Conservation (phyloP, 2,329 filamentous ascomycete genomes). For the Fusarium phyllophilum region DNA sequence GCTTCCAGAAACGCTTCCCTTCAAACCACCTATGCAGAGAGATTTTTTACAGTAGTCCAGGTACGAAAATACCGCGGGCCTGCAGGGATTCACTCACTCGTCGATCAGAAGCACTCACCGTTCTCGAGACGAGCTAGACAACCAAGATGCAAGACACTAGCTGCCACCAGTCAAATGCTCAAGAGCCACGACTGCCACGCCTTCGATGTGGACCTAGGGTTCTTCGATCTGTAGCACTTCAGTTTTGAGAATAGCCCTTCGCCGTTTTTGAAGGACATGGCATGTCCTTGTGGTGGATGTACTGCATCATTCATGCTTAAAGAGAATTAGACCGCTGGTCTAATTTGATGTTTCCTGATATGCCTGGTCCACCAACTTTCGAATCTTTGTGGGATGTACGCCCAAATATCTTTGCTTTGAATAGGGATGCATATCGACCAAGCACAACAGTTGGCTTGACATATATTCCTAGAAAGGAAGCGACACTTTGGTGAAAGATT, state of each 20-base stretch:
- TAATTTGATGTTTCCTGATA: slow-evolving; percentile 16
- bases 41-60: slow-evolving; percentile 22
- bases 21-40: slow-evolving; percentile 15
- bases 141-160: slow-evolving; percentile 35
- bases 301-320: slow-evolving; percentile 19
- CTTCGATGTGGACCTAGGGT: slow-evolving; percentile 26
- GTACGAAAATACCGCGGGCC: slow-evolving; percentile 36
- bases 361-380: background rate
- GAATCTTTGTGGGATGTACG: background rate
- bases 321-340: slow-evolving; percentile 7
- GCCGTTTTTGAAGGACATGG: slow-evolving; percentile 25
- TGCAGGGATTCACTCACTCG: slow-evolving; percentile 34
- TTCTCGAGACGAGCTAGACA: slow-evolving; percentile 28
- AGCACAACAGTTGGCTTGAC: background rate
- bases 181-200: slow-evolving; percentile 8
- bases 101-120: slow-evolving; percentile 42
- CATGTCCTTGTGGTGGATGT: slow-evolving; percentile 30
- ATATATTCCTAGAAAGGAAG: background rate
- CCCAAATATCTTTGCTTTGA: background rate
- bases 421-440: background rate
- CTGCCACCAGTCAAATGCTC: slow-evolving; percentile 15
- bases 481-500: background rate
- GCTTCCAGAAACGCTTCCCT: slow-evolving; percentile 41
- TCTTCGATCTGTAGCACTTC: slow-evolving; percentile 22
- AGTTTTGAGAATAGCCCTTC: slow-evolving; percentile 34